These are phyloP conservation scores for Pichia eremophila DNA, from an alignment of 805 yeast genomes.

Conservation along the genomic window DNA sequence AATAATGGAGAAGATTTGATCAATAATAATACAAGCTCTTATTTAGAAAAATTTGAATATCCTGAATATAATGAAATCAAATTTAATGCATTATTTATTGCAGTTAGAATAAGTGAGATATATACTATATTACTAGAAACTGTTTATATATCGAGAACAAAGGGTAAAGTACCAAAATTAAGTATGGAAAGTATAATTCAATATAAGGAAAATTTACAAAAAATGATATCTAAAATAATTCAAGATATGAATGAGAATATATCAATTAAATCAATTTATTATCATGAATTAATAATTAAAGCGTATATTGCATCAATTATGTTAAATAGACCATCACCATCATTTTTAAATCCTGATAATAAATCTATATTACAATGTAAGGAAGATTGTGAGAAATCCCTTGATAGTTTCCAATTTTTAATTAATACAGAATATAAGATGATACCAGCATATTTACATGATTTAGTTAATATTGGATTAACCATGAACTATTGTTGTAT, in stretches of 20 bases:
- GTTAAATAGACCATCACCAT: slow-evolving; percentile 19
- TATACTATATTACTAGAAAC: slow-evolving; percentile 19
- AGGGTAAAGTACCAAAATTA: slow-evolving; percentile 14
- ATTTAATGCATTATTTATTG: slow-evolving; percentile 15
- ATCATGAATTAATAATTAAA: slow-evolving; percentile 15
- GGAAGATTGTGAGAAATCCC: slow-evolving; percentile 11
- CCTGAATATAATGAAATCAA: slow-evolving; percentile 11
- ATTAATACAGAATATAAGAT: slow-evolving; percentile 11
- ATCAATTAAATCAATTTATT: slow-evolving; percentile 10
- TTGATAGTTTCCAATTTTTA: slow-evolving; percentile 10
- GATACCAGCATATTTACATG: slow-evolving; percentile 17
- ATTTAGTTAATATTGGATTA: slow-evolving; percentile 16
- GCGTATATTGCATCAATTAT: slow-evolving; percentile 14
- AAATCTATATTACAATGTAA: slow-evolving; percentile 13
- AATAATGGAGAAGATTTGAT: slow-evolving; percentile 13
- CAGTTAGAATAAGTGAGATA: slow-evolving; percentile 14
- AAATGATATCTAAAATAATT: slow-evolving; percentile 11
- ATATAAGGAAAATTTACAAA: slow-evolving; percentile 10
- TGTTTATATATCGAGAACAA: slow-evolving; percentile 18
- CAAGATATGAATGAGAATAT: slow-evolving; percentile 13
- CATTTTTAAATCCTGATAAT: slow-evolving; percentile 14
- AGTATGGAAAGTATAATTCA: slow-evolving; percentile 11
- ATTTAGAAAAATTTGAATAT: not conserved
- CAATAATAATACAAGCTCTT: not conserved
- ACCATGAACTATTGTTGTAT: slow-evolving; percentile 21